A percentile compares a stretch with the other conserved stretches of the same genome.
phyloP scores from a whole-genome alignment of 1,284 basidiomycete genomes.

The Pseudozyma hubeiensis region DNA sequence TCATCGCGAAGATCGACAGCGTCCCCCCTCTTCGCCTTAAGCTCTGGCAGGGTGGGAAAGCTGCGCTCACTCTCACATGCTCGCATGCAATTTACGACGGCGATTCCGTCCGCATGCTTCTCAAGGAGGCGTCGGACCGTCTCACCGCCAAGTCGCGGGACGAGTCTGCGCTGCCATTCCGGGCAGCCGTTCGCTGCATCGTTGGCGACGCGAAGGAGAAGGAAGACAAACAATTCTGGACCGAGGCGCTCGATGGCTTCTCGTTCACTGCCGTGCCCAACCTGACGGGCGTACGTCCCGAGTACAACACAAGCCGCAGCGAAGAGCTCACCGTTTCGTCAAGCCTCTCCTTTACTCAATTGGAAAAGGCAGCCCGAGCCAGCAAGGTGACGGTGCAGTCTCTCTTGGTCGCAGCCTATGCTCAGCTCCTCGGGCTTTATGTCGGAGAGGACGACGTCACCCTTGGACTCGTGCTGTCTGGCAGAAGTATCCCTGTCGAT shows the following conservation, averaged over 20 bases:
- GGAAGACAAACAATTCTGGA: slow-evolving; percentile 48
- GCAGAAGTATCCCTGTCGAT: slow-evolving; percentile 46
- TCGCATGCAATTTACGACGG: slow-evolving; percentile 66
- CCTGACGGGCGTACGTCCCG: slow-evolving; percentile 50
- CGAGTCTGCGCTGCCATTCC: slow-evolving; percentile 19
- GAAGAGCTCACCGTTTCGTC: slow-evolving; percentile 31
- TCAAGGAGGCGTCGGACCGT: slow-evolving; percentile 32
- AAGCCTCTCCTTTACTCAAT: background rate
- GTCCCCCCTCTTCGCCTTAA: slow-evolving; percentile 52
- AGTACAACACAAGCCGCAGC: slow-evolving; percentile 12
- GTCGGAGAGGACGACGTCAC: slow-evolving; percentile 54
- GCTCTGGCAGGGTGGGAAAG: slow-evolving; percentile 24
- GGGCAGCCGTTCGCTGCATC: slow-evolving; percentile 24
- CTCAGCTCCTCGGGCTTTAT: slow-evolving; percentile 49
- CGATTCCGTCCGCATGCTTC: slow-evolving; percentile 51
- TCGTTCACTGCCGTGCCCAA: slow-evolving; percentile 49
- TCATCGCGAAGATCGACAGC: slow-evolving; percentile 21
- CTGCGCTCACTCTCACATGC: slow-evolving; percentile 32
- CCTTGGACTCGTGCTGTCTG: slow-evolving; percentile 61
- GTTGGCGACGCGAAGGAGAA: slow-evolving; percentile 19
- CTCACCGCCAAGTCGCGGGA: slow-evolving; percentile 3
- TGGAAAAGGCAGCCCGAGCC: slow-evolving; percentile 36
- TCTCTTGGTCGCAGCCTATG: slow-evolving; percentile 48
- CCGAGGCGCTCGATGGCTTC: slow-evolving; percentile 39
- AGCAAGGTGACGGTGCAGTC: slow-evolving; percentile 54